These are phyloP conservation scores for Cyclotella cryptica DNA, from an alignment of 108 stramenopile species.

Conservation along the genomic window DNA sequence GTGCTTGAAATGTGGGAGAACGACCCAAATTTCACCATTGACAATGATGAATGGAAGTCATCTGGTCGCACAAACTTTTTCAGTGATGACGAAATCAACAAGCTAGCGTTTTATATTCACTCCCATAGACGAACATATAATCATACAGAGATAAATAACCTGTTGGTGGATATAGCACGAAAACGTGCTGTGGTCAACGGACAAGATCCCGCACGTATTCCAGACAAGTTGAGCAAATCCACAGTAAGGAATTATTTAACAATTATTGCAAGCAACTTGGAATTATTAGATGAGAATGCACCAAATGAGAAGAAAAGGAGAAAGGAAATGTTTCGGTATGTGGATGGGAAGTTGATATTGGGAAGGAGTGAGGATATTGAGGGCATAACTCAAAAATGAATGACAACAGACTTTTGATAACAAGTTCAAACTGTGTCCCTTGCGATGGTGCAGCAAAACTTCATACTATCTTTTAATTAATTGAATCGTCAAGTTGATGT, in stretches of 20 bases:
- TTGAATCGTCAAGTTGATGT: too few relatives aligned
- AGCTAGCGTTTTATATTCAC: neutral
- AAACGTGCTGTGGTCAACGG: neutral
- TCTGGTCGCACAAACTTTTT: neutral
- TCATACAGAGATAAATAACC: neutral
- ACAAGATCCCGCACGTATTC: neutral
- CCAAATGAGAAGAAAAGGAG: neutral
- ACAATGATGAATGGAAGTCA: constrained; percentile 7
- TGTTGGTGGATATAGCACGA: neutral
- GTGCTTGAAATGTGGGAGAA: neutral
- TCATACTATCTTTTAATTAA: too few relatives aligned
- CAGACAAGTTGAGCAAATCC: neutral
- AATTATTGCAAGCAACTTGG: neutral
- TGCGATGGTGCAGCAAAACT: too few relatives aligned
- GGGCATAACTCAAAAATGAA: too few relatives aligned
- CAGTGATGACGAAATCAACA: neutral
- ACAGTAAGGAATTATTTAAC: neutral
- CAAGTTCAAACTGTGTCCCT: too few relatives aligned
- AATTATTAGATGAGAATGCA: neutral
- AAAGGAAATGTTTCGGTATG: neutral
- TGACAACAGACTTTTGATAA: too few relatives aligned
- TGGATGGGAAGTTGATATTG: constrained; percentile 8
- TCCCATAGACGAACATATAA: neutral
- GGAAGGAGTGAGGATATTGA: neutral
- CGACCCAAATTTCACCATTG: neutral